Evolutionary conservation across 805 yeast genomes (phyloP), one percentile per base, ranked within the genome.

Genomic region (Starmerella potacharoeniae): DNA sequence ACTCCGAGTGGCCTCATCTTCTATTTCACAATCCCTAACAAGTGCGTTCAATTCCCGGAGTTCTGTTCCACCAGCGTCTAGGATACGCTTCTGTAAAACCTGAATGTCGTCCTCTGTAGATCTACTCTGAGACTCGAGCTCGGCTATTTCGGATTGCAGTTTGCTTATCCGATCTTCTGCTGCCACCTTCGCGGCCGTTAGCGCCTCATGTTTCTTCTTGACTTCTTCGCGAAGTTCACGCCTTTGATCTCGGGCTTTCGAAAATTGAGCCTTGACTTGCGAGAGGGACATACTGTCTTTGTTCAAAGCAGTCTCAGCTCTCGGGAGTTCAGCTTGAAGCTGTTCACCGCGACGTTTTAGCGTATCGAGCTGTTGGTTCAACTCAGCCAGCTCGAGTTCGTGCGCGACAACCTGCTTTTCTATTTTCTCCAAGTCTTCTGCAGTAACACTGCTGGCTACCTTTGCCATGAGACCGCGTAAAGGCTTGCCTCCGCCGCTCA

Each of bases 401-500:
- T 33, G 33, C 9, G 55, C 42, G 0, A 57, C 54, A 5, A 58
- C 54, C 46, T 56, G 49, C 30, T 44, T 30, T 33, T 59, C 64
- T 37, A 58, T 43, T 16, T 14, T 46, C n/a, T 56, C 63, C 22
- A 58, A 35, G 33, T 58, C 63, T 10, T 52, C 64, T 0, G 58
- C 48, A 11, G 53, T 30, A 7, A 61, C 51, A 11, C 52, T 30
- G 10, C 52, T 11, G 4, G 44, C 55, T 1, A 34, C 51, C 4
- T 52, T 49, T 1, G 60, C 52, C 95, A 93, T 88, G 2, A 84
- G 83, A 6, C 97, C 98, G 51, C 77, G 77, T 8, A 76, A 77
- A 41, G 77, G 64, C 5, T 60, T 73, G 52, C 97, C 98, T 70
- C 99, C 99, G 63, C 99, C 99, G 48, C 95, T 81, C 83, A 95